A percentile compares a stretch with the other conserved stretches of the same genome.
Evolutionary conservation across 495 filamentous ascomycete genomes (phyloP).

Genomic region (Hypoxylon intermedium): DNA sequence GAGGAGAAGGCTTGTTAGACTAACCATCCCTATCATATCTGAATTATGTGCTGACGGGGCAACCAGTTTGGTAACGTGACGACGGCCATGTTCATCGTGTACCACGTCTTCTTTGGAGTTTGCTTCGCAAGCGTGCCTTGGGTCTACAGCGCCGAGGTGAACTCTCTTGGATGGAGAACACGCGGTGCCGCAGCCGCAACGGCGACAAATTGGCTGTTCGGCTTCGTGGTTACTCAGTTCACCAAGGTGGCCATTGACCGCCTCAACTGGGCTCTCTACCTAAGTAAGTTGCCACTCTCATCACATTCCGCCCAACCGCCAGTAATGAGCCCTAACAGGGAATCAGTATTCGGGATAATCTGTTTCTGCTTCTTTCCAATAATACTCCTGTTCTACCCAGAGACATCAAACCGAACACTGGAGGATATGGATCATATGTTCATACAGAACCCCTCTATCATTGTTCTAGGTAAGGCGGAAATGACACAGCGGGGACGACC

Average conservation of each 20-base stretch:
- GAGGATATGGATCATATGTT: conserved; percentile 51
- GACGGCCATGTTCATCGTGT: conserved; percentile 45
- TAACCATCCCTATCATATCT: too few species aligned
- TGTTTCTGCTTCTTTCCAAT: conserved; percentile 41
- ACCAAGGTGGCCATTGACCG: conserved; percentile 45
- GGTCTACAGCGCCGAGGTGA: conserved; percentile 48
- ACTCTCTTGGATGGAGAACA: conserved; percentile 46
- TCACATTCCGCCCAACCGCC: background rate
- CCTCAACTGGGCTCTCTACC: conserved; percentile 43
- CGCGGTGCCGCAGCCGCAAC: conserved; percentile 49
- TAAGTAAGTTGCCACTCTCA: conserved; percentile 34
- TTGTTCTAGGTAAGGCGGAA: conserved; percentile 42
- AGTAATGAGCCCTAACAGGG: background rate
- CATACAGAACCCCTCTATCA: conserved; percentile 42
- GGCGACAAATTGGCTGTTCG: conserved; percentile 49
- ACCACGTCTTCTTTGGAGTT: conserved; percentile 43
- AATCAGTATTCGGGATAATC: conserved; percentile 40
- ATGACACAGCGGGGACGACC: conserved; percentile 42
- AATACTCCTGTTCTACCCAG: conserved; percentile 44
- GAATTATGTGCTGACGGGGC: background rate
- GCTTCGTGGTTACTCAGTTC: conserved; percentile 48
- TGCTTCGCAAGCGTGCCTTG: conserved; percentile 42
- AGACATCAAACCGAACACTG: conserved; percentile 43
- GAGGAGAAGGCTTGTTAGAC: conserved; percentile 26
- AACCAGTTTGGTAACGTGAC: conserved; percentile 39